Evolutionary conservation across 352 stramenopile genomes (phyloP).

Genomic region (Pythium volutum): DNA sequence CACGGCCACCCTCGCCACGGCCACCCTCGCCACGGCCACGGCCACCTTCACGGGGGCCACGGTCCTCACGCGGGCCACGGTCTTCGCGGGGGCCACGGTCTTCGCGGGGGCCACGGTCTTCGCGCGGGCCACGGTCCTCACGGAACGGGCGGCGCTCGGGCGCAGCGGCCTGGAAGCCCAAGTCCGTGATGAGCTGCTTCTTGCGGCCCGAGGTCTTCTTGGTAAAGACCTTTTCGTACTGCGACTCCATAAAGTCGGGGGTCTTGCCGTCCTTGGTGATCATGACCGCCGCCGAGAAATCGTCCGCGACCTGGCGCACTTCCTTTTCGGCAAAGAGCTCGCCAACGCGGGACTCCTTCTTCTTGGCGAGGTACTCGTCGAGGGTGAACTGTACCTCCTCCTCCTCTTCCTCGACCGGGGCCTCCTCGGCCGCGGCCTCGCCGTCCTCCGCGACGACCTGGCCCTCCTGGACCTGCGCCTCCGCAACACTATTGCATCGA

Average conservation of each 20-base stretch:
- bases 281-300: conserved; percentile 77
- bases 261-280: conserved; percentile 88
- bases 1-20: conserved; percentile 5
- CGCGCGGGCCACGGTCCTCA: conserved; percentile 48
- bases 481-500: conserved; percentile 25
- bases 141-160: conserved; percentile 62
- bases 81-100: conserved; percentile 9
- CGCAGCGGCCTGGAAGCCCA: conserved; percentile 77
- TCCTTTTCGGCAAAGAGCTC: conserved; percentile 83
- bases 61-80: background rate
- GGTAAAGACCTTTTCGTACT: conserved; percentile 94
- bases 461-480: conserved; percentile 36
- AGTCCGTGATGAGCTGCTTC: conserved; percentile 88
- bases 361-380: conserved; percentile 83
- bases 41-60: conserved; percentile 1
- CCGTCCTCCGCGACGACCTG: conserved; percentile 27
- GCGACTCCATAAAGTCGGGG: conserved; percentile 82
- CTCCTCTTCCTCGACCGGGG: conserved; percentile 40
- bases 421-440: conserved; percentile 55
- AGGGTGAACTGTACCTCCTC: conserved; percentile 84
- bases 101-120: conserved; percentile 19
- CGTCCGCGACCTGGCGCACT: conserved; percentile 85
- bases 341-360: conserved; percentile 63
- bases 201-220: conserved; percentile 95
- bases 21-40: conserved; percentile 41